Conservation (phyloP, 106 monocot species). For the Iris macrosiphon region DNA sequence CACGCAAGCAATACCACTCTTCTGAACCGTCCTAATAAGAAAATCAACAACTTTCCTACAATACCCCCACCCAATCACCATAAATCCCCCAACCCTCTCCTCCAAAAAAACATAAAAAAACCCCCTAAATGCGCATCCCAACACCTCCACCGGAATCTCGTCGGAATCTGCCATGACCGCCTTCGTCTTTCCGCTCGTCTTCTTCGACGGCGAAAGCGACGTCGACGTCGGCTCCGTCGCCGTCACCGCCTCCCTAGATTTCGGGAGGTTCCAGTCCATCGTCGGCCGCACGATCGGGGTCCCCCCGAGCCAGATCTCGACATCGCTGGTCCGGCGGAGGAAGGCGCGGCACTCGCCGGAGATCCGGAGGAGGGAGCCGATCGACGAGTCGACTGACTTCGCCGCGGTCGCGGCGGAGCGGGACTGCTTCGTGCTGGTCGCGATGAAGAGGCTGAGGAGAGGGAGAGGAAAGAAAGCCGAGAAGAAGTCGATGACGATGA, state of each 20-base stretch:
- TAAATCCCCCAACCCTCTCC: background rate
- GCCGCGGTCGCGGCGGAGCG: constrained; percentile 24
- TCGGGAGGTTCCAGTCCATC: constrained; percentile 26
- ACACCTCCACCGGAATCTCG: background rate
- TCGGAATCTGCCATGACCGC: constrained; percentile 6
- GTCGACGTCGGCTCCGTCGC: constrained; percentile 34
- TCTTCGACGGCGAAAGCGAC: constrained; percentile 39
- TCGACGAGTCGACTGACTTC: constrained; percentile 42
- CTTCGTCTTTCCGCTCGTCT: constrained; percentile 37
- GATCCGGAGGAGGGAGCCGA: constrained; percentile 20
- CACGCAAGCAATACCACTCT: background rate
- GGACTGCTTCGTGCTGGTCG: constrained; percentile 34
- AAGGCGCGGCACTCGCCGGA: constrained; percentile 23
- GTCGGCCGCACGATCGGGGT: constrained; percentile 30
- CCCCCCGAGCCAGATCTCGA: constrained; percentile 35
- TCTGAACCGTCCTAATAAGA: background rate
- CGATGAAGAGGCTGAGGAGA: constrained; percentile 14
- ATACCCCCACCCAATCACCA: background rate
- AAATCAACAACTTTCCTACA: background rate
- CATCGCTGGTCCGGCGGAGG: constrained; percentile 31
- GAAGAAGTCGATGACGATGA: constrained; percentile 4
- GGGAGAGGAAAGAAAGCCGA: constrained; percentile 6
- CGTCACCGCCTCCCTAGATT: constrained; percentile 4
- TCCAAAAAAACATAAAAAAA: background rate
- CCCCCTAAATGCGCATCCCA: background rate